Evolutionary conservation across 208 protist species (phyloP), one percentile per base, ranked within the genome.

Genomic region (Leishmania major): DNA sequence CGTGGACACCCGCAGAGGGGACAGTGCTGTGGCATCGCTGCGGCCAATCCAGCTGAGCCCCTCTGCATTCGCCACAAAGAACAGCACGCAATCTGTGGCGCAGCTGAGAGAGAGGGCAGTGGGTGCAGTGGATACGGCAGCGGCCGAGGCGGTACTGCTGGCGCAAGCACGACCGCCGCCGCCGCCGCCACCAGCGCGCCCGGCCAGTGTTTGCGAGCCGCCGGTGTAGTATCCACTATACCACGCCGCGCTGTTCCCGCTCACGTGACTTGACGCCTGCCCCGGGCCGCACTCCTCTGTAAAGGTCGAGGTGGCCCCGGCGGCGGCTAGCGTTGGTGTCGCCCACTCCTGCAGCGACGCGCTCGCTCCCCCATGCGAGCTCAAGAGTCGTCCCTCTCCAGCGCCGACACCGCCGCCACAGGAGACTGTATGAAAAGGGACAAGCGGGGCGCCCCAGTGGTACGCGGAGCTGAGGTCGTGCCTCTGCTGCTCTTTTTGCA

Each of bases 21-120:
- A 80, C 47, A 87, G 74, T 28, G 75, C 19, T n/a, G 75, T 60
- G n/a, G 75, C 40, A 73, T 81, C 74, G 80, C 81, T 84, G 60
- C 82, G 78, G 74, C 83, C 82, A 37, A 88, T 81, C 88, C 85
- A 87, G 78, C 79, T 76, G 31, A 79, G 73, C 0, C 87, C 84
- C 19, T 79, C 75, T 3, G 75, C 78, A 64, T 75, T 79, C 4
- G 73, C 82, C 76, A 80, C 83, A 75, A 85, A 91, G n/a, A 92
- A 70, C 49, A 96, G 87, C 43, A 92, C 79, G 53, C 88, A 40
- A 43, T 86, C 81, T 7, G 64, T 81, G 17, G 85, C 84, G 72
- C 88, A 87, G 84, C 91, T 94, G 59, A 96, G 84, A 13, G 91
- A 92, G n/a, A 94, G 88, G 3, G 91, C 82, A 15, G 87, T 87